Evolutionary conservation across 306 rosid genomes (phyloP).

Genomic region (Prunus mira): DNA sequence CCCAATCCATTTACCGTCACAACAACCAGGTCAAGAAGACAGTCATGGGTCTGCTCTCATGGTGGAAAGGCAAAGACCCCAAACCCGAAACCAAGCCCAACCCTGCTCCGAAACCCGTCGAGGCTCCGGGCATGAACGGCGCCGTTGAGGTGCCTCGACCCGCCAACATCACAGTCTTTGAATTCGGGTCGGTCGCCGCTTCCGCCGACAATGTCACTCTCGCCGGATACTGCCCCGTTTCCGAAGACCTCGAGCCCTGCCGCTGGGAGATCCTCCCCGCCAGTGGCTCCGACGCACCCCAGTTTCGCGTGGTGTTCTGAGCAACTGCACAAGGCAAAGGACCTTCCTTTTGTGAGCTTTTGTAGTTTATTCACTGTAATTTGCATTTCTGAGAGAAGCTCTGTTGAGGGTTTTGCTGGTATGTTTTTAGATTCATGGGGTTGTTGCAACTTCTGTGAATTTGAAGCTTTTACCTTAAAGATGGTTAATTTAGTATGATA

Average conservation of each 20-base stretch:
- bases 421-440: not conserved
- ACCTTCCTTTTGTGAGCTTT: not conserved
- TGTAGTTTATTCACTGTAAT: not conserved
- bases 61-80: constrained; percentile 60
- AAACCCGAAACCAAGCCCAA: constrained; percentile 16
- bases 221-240: constrained; percentile 88
- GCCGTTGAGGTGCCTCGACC: constrained; percentile 80
- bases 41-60: constrained; percentile 71
- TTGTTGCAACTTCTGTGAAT: not conserved
- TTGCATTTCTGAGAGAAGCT: not conserved
- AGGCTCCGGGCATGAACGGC: constrained; percentile 75
- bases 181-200: constrained; percentile 77
- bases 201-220: constrained; percentile 78
- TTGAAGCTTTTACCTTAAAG: too few relatives aligned
- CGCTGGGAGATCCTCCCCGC: constrained; percentile 96
- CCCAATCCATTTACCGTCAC: too few relatives aligned
- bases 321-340: not conserved
- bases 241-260: constrained; percentile 97
- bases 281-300: constrained; percentile 69
- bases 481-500: too few relatives aligned
- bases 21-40: not conserved
- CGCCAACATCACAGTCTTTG: constrained; percentile 54
- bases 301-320: constrained; percentile 84
- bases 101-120: constrained; percentile 16
- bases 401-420: not conserved